phyloP scores from a whole-genome alignment of 2,329 filamentous ascomycete genomes.

The Arthroderma sp. region DNA sequence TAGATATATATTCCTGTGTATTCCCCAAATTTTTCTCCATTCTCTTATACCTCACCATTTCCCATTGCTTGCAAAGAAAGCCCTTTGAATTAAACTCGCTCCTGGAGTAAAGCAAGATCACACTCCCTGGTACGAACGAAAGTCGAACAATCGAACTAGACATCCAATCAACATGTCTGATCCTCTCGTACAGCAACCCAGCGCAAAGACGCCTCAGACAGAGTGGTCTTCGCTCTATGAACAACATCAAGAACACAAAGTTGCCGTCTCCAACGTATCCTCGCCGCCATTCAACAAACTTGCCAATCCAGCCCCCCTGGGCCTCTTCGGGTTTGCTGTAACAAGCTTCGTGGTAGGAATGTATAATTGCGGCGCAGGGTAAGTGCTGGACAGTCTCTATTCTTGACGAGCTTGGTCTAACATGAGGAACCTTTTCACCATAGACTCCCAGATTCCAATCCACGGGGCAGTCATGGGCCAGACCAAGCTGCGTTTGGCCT shows the following conservation, averaged over 20 bases:
- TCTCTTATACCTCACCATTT: background rate
- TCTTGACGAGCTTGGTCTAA: background rate
- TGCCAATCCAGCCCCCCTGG: slow-evolving; percentile 50
- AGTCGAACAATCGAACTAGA: background rate
- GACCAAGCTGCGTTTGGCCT: slow-evolving; percentile 21
- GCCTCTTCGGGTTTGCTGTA: slow-evolving; percentile 52
- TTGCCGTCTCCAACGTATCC: slow-evolving; percentile 9
- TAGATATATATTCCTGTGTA: background rate
- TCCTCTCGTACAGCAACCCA: background rate
- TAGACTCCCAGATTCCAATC: slow-evolving; percentile 19
- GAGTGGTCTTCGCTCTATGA: background rate
- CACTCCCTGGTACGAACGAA: background rate
- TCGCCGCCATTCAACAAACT: slow-evolving; percentile 9
- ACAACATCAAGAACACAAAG: background rate
- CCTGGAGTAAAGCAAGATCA: background rate
- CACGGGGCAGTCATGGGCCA: slow-evolving; percentile 16
- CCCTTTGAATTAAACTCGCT: background rate
- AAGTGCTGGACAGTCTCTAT: slow-evolving; percentile 22
- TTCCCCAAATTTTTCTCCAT: background rate
- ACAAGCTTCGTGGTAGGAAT: slow-evolving; percentile 51
- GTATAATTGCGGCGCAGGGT: slow-evolving; percentile 39
- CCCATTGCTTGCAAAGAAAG: background rate
- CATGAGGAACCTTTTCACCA: background rate
- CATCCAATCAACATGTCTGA: background rate
- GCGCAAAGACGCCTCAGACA: background rate